Evolutionary conservation across 2,329 filamentous ascomycete species (phyloP), one percentile per base, ranked within the genome.

Genomic region (Chalaropsis thielavioides): DNA sequence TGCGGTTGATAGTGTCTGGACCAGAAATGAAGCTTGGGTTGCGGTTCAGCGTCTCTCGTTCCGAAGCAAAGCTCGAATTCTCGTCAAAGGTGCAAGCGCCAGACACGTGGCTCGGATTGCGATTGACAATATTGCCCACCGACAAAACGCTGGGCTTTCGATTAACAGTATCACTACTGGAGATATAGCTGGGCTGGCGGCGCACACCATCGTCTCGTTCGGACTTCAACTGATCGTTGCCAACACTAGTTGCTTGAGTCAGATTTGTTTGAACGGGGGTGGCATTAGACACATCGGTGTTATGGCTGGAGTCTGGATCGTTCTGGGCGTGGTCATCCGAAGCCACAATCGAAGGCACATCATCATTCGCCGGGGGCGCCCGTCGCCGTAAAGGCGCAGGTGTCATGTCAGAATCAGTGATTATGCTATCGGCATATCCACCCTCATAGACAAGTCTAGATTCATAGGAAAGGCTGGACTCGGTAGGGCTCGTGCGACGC

Each of bases 261-360:
- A 83, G 70, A 2, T 80, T 83, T 0, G 80, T 78, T 17, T 79
- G 75, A 0, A 78, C 79, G n/a, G 60, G 63, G 35, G 60, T 67
- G 19, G 46, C 60, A 31, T 54, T 31, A 2, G 63, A 65, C 8
- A 63, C 17, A 5, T 71, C 72, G 11, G 79, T 69, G 54, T 76
- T 75, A 1, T 81, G 83, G 38, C 76, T 74, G n/a, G 79, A 69
- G 60, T 83, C 81, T 1, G 81, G 82, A 27, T 75, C 75, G 38
- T 75, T 68, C 4, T 73, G 75, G 69, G 75, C 80, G 56, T 75
- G 77, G 51, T 78, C 80, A 68, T 80, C 80, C 0, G 82, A 83
- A 24, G 81, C 68, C 60, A 84, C 84, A 0, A 82, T 84, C 0
- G 82, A 84, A 44, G 84, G 72, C 68, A 82, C 80, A 68, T 84